Evolutionary conservation across 306 rosid genomes (phyloP).

Genomic region (Arachis stenosperma): DNA sequence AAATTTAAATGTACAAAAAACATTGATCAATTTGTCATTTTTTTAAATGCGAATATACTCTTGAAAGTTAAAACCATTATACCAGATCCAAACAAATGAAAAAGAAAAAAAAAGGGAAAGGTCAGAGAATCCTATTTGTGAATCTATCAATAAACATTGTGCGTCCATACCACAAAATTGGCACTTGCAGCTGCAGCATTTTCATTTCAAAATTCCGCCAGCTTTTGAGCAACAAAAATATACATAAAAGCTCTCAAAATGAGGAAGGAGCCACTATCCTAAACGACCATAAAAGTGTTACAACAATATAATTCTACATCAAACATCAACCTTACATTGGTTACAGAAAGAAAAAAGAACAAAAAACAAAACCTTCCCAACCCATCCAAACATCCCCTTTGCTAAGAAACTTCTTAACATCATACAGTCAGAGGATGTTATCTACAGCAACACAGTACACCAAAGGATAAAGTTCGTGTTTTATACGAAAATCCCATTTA

Average conservation of each 20-base stretch:
- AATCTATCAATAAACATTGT: too few relatives aligned
- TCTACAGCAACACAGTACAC: conserved; percentile 35
- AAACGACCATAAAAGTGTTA: conserved; percentile 19
- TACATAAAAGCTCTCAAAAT: conserved; percentile 3
- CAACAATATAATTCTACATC: conserved; percentile 25
- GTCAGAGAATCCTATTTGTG: too few relatives aligned
- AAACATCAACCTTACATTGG: conserved; percentile 27
- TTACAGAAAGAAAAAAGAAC: conserved; percentile 23
- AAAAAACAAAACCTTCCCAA: conserved; percentile 33
- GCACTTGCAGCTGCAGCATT: too few relatives aligned
- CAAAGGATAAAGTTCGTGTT: conserved; percentile 30
- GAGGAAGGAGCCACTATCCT: neutral
- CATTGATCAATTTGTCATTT: too few relatives aligned
- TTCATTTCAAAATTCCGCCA: too few relatives aligned
- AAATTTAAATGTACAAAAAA: too few relatives aligned
- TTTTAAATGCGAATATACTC: too few relatives aligned
- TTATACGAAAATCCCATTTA: conserved; percentile 30
- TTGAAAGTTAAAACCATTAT: too few relatives aligned
- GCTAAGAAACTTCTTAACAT: conserved; percentile 19
- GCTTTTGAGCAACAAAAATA: neutral
- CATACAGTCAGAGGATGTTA: conserved; percentile 35
- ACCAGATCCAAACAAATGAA: too few relatives aligned
- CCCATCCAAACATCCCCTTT: conserved; percentile 20
- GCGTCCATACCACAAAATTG: too few relatives aligned
- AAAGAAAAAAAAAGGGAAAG: too few relatives aligned